Conservation (phyloP, 2,329 filamentous ascomycete genomes). For the Trichoderma lentiforme region DNA sequence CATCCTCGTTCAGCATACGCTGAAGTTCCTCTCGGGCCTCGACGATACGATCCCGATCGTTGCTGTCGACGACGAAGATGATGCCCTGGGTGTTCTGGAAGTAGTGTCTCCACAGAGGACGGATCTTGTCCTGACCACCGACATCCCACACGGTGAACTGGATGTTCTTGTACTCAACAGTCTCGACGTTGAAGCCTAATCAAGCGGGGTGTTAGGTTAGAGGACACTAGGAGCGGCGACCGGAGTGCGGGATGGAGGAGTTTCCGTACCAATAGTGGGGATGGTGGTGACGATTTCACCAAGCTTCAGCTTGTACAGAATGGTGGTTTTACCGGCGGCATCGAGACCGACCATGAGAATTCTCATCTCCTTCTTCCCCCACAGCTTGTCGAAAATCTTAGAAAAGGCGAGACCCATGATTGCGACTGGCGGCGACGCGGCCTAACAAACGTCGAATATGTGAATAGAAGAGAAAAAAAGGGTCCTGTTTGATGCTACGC, state of each 20-base stretch:
- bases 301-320: conserved; percentile 99
- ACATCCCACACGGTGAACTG: conserved; percentile 99
- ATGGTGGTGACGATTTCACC: conserved; percentile 99
- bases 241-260: not conserved
- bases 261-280: conserved; percentile 81
- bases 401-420: conserved; percentile 98
- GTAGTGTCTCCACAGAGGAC: conserved; percentile 99
- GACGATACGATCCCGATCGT: conserved; percentile 96
- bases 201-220: conserved; percentile 1
- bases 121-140: conserved; percentile 99
- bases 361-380: conserved; percentile 99
- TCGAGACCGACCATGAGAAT: conserved; percentile 99
- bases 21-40: conserved; percentile 96
- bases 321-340: conserved; percentile 99
- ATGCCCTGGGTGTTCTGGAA: conserved; percentile 99
- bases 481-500: conserved; percentile 31
- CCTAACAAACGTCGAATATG: conserved; percentile 22
- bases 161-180: conserved; percentile 99
- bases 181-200: conserved; percentile 98
- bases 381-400: conserved; percentile 92
- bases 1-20: conserved; percentile 97
- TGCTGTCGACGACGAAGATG: conserved; percentile 99
- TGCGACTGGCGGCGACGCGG: conserved; percentile 46
- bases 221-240: not conserved
- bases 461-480: conserved; percentile 21